A percentile compares a stretch with the other conserved stretches of the same genome.
Evolutionary conservation across 2,329 filamentous ascomycete species (phyloP).

Genomic region (Alternaria novae-zelandiae): DNA sequence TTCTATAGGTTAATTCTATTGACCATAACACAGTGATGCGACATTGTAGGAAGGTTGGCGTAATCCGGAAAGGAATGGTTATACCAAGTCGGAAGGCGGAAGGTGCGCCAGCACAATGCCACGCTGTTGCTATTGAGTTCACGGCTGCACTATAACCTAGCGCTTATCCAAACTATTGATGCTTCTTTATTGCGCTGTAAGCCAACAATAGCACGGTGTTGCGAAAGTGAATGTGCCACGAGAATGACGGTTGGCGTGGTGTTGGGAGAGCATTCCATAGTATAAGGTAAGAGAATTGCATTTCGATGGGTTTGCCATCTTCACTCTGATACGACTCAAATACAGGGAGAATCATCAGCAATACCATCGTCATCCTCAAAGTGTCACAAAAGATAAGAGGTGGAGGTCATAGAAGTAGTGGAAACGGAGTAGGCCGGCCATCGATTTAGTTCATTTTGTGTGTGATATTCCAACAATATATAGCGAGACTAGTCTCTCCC

Average conservation of each 20-base stretch:
- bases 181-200: constrained; percentile 6
- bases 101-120: background rate
- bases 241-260: background rate
- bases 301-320: background rate
- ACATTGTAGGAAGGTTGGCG: background rate
- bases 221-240: background rate
- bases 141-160: background rate
- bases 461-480: background rate
- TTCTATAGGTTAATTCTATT: background rate
- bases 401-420: background rate
- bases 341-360: background rate
- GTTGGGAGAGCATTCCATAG: background rate
- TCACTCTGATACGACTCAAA: background rate
- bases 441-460: background rate
- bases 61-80: background rate
- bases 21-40: background rate
- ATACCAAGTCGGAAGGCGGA: background rate
- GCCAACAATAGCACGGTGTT: constrained; percentile 8
- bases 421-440: background rate
- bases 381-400: background rate
- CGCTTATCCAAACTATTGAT: background rate
- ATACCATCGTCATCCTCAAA: background rate
- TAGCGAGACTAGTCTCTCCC: background rate
- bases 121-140: background rate
- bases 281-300: background rate